These are phyloP conservation scores for Avena insularis DNA, from an alignment of 176 grass and related monocot genomes.

Conservation along the genomic window DNA sequence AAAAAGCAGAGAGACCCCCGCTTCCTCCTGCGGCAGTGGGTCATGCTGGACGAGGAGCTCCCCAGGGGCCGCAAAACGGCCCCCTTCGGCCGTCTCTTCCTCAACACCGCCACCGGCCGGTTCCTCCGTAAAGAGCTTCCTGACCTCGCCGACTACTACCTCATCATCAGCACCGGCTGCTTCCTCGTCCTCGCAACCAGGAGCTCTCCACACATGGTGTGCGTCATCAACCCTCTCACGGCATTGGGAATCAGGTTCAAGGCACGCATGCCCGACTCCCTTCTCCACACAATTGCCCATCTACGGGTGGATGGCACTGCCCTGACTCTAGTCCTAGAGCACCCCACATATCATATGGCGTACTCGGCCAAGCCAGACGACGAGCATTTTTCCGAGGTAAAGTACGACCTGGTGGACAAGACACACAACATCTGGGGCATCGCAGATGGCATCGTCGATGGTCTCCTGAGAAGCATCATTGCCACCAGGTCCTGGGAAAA, in stretches of 20 bases:
- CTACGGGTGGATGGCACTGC: background rate
- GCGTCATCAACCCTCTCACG: constrained; percentile 11
- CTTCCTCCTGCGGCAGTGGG: background rate
- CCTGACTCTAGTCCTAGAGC: background rate
- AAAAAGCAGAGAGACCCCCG: background rate
- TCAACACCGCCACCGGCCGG: background rate
- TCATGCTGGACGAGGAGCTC: background rate
- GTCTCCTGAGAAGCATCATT: background rate
- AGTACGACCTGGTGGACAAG: background rate
- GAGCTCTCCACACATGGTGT: background rate
- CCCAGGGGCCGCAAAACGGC: background rate
- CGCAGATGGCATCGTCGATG: background rate
- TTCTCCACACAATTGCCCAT: background rate
- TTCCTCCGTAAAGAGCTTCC: background rate
- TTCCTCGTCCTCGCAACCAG: no score
- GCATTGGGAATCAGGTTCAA: background rate
- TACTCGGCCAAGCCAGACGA: background rate
- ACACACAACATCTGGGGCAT: background rate
- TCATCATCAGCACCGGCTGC: background rate
- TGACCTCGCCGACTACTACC: background rate
- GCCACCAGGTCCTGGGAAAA: background rate
- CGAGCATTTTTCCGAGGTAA: background rate
- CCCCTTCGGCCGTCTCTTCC: background rate
- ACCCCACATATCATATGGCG: background rate
- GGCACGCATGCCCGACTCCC: background rate